phyloP scores from a whole-genome alignment of 805 yeast genomes.

The Scheffersomyces amazonensis region DNA sequence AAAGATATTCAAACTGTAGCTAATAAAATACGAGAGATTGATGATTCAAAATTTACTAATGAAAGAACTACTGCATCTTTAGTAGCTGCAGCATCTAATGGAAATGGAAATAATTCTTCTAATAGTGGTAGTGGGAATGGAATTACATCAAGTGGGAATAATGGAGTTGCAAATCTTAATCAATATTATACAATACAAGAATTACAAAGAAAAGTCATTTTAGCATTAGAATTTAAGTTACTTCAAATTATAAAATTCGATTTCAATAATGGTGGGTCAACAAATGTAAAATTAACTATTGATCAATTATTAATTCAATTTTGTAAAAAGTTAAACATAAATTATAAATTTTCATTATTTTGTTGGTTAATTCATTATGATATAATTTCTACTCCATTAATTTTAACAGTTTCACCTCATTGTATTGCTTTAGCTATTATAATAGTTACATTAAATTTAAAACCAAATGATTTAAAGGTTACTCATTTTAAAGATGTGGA shows the following conservation, averaged over 20 bases:
- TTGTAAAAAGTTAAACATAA: constrained; percentile 47
- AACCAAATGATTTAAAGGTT: constrained; percentile 26
- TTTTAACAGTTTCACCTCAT: constrained; percentile 71
- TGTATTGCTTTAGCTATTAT: constrained; percentile 68
- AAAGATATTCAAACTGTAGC: constrained; percentile 57
- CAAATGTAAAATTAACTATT: constrained; percentile 23
- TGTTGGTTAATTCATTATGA: constrained; percentile 83
- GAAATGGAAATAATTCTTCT: neutral
- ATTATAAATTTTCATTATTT: constrained; percentile 46
- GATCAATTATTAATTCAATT: constrained; percentile 67
- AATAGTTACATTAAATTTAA: constrained; percentile 54
- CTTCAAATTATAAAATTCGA: constrained; percentile 80
- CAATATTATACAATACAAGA: constrained; percentile 26
- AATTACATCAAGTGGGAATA: neutral
- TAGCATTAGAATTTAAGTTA: constrained; percentile 65
- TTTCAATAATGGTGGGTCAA: constrained; percentile 57
- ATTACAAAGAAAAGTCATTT: constrained; percentile 51
- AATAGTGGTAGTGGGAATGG: neutral
- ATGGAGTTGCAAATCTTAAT: neutral
- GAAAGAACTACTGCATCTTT: constrained; percentile 2
- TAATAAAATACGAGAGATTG: constrained; percentile 35
- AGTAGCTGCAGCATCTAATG: neutral
- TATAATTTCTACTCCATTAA: constrained; percentile 63
- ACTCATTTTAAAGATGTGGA: constrained; percentile 17
- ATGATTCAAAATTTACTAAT: constrained; percentile 18